phyloP scores from a whole-genome alignment of 116 monocot species.

The Dioscorea cayenensis region DNA sequence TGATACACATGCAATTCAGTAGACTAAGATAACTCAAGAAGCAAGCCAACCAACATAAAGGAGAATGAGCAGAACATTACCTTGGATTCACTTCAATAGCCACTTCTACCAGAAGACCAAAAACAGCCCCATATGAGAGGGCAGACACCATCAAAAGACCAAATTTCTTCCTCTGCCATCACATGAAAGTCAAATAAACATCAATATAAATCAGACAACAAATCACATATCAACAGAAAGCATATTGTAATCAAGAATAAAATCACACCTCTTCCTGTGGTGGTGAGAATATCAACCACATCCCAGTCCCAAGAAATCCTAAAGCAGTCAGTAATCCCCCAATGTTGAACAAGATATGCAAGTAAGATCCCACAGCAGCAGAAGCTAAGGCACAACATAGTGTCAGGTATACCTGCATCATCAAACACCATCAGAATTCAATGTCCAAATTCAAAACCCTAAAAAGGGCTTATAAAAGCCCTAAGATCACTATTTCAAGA shows the following conservation, averaged over 20 bases:
- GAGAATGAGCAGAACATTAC: slow-evolving; percentile 18
- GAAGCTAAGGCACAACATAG: slow-evolving; percentile 61
- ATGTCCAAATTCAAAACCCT: neutral
- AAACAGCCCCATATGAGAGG: slow-evolving; percentile 55
- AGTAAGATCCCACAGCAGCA: slow-evolving; percentile 69
- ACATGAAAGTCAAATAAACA: neutral
- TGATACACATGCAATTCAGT: no score
- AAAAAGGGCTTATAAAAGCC: no score
- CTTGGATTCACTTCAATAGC: slow-evolving; percentile 70
- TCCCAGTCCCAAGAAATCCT: slow-evolving; percentile 30
- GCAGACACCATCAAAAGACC: slow-evolving; percentile 59
- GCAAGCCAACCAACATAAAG: no score
- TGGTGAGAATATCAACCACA: slow-evolving; percentile 39
- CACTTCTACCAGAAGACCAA: slow-evolving; percentile 64
- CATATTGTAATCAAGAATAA: neutral
- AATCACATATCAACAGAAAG: neutral
- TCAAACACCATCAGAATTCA: neutral
- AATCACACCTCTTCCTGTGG: slow-evolving; percentile 38
- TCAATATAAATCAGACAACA: neutral
- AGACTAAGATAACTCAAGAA: no score
- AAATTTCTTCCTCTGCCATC: slow-evolving; percentile 58
- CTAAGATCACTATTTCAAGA: neutral
- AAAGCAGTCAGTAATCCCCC: slow-evolving; percentile 65
- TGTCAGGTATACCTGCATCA: slow-evolving; percentile 77
- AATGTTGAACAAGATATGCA: slow-evolving; percentile 75